These are phyloP conservation scores for Penicillium expansum DNA, from an alignment of 2,329 filamentous ascomycete genomes.

Conservation along the genomic window DNA sequence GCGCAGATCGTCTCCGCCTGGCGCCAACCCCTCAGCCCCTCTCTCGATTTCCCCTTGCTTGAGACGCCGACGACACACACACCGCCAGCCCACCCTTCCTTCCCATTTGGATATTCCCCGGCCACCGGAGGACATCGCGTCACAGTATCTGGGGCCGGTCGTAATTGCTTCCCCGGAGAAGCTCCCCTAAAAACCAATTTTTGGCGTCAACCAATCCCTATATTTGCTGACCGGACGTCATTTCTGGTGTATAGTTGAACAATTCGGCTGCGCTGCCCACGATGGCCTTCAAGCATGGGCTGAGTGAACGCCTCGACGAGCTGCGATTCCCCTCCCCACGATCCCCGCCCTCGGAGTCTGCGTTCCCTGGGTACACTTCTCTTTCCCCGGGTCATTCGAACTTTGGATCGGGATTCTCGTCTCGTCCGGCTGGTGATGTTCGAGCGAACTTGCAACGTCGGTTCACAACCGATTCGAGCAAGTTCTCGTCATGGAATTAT, in stretches of 20 bases:
- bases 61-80: slow-evolving; percentile 22
- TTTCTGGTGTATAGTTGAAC: slow-evolving; percentile 33
- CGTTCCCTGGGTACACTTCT: slow-evolving; percentile 72
- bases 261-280: slow-evolving; percentile 29
- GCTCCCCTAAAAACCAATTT: slow-evolving; percentile 8
- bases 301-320: slow-evolving; percentile 71
- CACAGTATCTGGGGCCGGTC: slow-evolving; percentile 11
- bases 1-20: slow-evolving; percentile 27
- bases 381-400: slow-evolving; percentile 66
- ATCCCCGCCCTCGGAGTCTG: slow-evolving; percentile 71
- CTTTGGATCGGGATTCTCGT: slow-evolving; percentile 57
- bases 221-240: slow-evolving; percentile 24
- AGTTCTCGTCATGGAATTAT: slow-evolving; percentile 71
- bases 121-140: slow-evolving; percentile 11
- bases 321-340: slow-evolving; percentile 74
- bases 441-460: slow-evolving; percentile 79
- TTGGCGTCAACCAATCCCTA: slow-evolving; percentile 16
- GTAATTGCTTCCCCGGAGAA: slow-evolving; percentile 14
- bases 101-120: slow-evolving; percentile 14
- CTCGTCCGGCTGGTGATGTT: slow-evolving; percentile 60
- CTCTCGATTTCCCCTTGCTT: slow-evolving; percentile 37
- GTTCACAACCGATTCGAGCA: slow-evolving; percentile 88
- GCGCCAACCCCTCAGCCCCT: slow-evolving; percentile 36
- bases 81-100: slow-evolving; percentile 30
- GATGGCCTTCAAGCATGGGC: slow-evolving; percentile 65